Evolutionary conservation across 2,329 filamentous ascomycete genomes (phyloP).

Genomic region (Penicillium corylophilum): DNA sequence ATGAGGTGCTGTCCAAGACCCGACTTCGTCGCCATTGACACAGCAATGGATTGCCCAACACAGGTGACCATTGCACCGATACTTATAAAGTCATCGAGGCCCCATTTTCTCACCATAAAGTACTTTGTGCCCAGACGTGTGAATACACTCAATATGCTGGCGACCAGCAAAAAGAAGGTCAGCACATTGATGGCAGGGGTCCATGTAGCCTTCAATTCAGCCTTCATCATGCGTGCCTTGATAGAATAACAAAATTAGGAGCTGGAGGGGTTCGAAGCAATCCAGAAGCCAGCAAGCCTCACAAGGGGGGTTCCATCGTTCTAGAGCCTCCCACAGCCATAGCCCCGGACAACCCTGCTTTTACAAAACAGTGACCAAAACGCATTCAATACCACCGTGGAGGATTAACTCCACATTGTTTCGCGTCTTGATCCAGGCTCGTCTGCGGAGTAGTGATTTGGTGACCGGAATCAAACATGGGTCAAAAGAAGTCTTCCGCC

Average conservation of each 20-base stretch:
- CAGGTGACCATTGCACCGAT: constrained; percentile 19
- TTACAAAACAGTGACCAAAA: background rate
- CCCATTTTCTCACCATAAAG: constrained; percentile 24
- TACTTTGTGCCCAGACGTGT: constrained; percentile 26
- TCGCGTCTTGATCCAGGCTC: background rate
- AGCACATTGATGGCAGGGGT: constrained; percentile 25
- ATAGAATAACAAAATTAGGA: background rate
- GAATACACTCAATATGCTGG: constrained; percentile 23
- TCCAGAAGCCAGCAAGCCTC: background rate
- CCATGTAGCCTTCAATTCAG: constrained; percentile 13
- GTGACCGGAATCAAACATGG: background rate
- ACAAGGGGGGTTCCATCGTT: background rate
- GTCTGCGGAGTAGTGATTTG: background rate
- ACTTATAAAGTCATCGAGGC: constrained; percentile 23
- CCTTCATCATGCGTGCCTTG: constrained; percentile 2
- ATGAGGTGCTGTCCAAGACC: constrained; percentile 24
- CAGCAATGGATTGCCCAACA: constrained; percentile 21
- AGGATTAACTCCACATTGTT: background rate
- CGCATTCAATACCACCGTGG: background rate
- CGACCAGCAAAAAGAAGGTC: constrained; percentile 29
- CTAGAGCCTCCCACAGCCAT: background rate
- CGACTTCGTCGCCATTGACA: constrained; percentile 22
- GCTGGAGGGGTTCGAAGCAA: background rate
- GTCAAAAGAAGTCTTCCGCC: background rate
- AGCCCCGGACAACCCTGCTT: background rate